Conservation (phyloP, 208 protist genomes). For the Acanthamoeba lugdunensis region DNA sequence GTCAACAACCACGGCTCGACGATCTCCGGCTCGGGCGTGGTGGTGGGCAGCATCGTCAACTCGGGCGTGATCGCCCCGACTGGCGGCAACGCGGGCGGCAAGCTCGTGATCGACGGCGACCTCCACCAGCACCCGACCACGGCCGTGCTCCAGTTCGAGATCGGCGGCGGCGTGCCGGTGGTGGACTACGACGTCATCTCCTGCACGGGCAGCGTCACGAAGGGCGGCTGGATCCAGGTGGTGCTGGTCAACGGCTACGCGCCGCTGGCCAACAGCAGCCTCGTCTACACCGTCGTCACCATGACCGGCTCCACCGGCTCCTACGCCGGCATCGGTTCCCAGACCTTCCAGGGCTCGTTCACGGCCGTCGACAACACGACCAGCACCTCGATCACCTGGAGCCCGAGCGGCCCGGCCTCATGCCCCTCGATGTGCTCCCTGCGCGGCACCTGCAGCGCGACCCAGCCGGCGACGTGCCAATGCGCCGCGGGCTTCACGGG, state of each 20-base stretch:
- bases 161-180: neutral
- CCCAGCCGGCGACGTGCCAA: neutral
- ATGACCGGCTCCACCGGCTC: neutral
- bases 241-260: constrained; percentile 47
- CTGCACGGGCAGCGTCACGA: constrained; percentile 46
- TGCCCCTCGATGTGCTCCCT: constrained; percentile 18
- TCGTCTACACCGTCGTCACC: constrained; percentile 40
- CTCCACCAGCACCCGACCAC: constrained; percentile 6
- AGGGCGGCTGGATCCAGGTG: constrained; percentile 41
- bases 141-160: constrained; percentile 51
- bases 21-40: constrained; percentile 20
- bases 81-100: neutral
- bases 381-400: neutral
- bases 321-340: neutral
- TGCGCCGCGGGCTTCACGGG: constrained; percentile 44
- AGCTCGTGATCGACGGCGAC: constrained; percentile 61
- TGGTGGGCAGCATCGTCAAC: constrained; percentile 56
- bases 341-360: constrained; percentile 32
- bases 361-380: neutral
- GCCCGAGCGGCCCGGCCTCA: neutral
- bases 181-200: constrained; percentile 52
- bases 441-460: constrained; percentile 18
- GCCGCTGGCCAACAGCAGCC: constrained; percentile 18
- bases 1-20: neutral
- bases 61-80: neutral